Evolutionary conservation across 495 filamentous ascomycete genomes (phyloP).

Genomic region (Staphylotrichum tortipilum): DNA sequence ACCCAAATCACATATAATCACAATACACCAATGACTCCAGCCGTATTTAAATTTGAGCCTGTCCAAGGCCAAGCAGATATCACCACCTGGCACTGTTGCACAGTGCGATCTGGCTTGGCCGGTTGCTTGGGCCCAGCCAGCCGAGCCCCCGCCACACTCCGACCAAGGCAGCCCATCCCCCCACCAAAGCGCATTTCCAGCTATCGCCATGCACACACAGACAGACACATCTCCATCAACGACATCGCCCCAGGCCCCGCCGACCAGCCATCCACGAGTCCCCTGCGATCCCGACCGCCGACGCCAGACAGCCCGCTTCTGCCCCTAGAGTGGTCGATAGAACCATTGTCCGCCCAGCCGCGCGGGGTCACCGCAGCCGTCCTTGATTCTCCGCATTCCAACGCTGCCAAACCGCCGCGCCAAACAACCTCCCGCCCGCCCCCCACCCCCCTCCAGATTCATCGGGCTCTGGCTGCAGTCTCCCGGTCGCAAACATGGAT

Average conservation of each 20-base stretch:
- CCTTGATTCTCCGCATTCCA: background rate
- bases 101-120: background rate
- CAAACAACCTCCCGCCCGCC: too few species aligned
- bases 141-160: too few species aligned
- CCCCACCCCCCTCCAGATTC: background rate
- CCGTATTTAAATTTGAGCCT: too few species aligned
- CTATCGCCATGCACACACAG: background rate
- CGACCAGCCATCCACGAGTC: background rate
- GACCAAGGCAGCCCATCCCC: background rate
- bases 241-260: background rate
- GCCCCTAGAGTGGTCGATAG: too few species aligned
- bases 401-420: too few species aligned
- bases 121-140: too few species aligned
- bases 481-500: constrained; percentile 50
- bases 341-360: background rate
- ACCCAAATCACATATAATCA: too few species aligned
- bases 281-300: background rate
- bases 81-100: too few species aligned
- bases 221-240: constrained; percentile 1
- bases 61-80: too few species aligned
- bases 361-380: background rate
- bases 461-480: too few species aligned
- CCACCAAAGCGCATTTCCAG: constrained; percentile 8
- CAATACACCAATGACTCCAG: too few species aligned
- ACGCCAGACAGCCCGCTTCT: too few species aligned